phyloP scores from a whole-genome alignment of 306 rosid genomes.

The Acacia acuminata region DNA sequence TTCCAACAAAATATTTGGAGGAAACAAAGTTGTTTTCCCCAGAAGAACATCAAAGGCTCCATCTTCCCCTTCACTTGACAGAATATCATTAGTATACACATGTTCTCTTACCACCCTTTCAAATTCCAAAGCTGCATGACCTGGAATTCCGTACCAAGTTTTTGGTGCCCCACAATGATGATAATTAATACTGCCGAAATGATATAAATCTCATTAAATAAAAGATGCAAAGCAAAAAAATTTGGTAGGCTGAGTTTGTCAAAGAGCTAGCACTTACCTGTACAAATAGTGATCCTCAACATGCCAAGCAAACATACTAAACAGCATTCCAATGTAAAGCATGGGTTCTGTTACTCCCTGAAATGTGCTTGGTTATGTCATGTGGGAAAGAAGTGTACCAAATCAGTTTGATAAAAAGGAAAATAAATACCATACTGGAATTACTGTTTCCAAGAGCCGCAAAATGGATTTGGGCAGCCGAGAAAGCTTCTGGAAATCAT shows the following conservation, averaged over 20 bases:
- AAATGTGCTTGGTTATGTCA: conserved; percentile 34
- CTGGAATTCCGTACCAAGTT: conserved; percentile 98
- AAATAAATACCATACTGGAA: conserved; percentile 62
- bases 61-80: conserved; percentile 78
- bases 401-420: conserved; percentile 13
- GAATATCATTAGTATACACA: conserved; percentile 78
- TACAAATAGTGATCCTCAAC: conserved; percentile 96
- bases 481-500: conserved; percentile 72
- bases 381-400: conserved; percentile 10
- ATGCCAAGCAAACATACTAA: conserved; percentile 98
- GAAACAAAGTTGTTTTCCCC: conserved; percentile 95
- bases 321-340: conserved; percentile 96
- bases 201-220: conserved; percentile 24
- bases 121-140: conserved; percentile 83
- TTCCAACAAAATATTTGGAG: conserved; percentile 82
- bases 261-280: conserved; percentile 51
- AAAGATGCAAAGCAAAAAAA: conserved; percentile 9
- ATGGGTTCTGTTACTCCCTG: conserved; percentile 98
- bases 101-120: conserved; percentile 86
- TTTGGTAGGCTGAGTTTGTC: not conserved
- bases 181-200: conserved; percentile 78
- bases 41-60: conserved; percentile 92
- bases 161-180: conserved; percentile 97
- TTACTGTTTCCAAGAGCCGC: conserved; percentile 77
- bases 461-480: conserved; percentile 77